Evolutionary conservation across 495 filamentous ascomycete genomes (phyloP).

Genomic region (Podospora appendiculata): DNA sequence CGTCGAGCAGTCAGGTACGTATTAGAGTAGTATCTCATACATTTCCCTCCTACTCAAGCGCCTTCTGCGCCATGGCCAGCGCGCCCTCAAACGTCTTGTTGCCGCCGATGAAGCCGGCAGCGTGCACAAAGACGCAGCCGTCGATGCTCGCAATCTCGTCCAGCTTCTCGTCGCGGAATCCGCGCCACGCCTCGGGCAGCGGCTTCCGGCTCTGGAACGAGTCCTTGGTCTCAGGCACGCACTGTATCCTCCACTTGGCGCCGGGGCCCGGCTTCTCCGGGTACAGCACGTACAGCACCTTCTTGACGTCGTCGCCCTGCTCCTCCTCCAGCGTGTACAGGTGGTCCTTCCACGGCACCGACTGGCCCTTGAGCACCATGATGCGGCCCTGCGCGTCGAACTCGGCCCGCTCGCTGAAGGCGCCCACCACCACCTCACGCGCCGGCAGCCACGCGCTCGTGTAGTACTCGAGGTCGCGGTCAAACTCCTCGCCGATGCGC

Average conservation of each 20-base stretch:
- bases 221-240: constrained; percentile 68
- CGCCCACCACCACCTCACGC: constrained; percentile 62
- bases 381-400: constrained; percentile 71
- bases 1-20: no score
- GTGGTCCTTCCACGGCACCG: constrained; percentile 92
- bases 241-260: constrained; percentile 86
- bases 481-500: constrained; percentile 82
- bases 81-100: constrained; percentile 89
- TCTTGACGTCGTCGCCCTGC: constrained; percentile 32
- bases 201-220: constrained; percentile 87
- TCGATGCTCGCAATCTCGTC: constrained; percentile 62
- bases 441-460: constrained; percentile 79
- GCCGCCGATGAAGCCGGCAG: constrained; percentile 91
- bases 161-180: constrained; percentile 76
- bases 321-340: constrained; percentile 77
- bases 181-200: constrained; percentile 85
- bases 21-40: no score
- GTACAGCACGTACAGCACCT: constrained; percentile 89
- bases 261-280: constrained; percentile 64
- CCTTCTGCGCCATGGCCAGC: constrained; percentile 74
- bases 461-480: constrained; percentile 65
- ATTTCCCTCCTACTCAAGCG: constrained; percentile 25
- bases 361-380: constrained; percentile 64
- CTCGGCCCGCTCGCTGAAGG: constrained; percentile 56
- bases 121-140: constrained; percentile 88